Conservation (phyloP, 805 yeast species). For the Starmera dryadoides region DNA sequence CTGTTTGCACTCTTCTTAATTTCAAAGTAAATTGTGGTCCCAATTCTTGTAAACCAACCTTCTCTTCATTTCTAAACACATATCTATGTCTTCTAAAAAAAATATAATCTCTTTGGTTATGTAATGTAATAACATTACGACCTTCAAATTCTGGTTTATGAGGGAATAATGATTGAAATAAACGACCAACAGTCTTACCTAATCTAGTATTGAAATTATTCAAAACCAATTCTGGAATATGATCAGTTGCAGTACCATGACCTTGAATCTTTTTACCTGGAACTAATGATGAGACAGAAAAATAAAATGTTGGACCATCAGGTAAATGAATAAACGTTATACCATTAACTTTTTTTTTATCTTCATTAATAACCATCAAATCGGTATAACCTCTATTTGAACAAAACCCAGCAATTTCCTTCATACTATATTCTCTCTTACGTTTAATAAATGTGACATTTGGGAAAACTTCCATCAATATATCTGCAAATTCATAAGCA, state of each 20-base stretch:
- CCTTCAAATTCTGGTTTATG: slow-evolving; percentile 92
- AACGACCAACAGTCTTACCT: slow-evolving; percentile 88
- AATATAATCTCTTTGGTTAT: slow-evolving; percentile 92
- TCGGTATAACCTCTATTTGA: slow-evolving; percentile 82
- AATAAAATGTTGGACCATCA: slow-evolving; percentile 91
- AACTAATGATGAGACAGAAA: slow-evolving; percentile 69
- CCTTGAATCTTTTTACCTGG: slow-evolving; percentile 74
- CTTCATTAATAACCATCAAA: slow-evolving; percentile 85
- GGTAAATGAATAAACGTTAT: slow-evolving; percentile 91
- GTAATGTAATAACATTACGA: slow-evolving; percentile 90
- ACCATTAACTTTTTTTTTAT: slow-evolving; percentile 87
- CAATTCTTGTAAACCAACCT: slow-evolving; percentile 89
- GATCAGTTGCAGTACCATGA: slow-evolving; percentile 87
- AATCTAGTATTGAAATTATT: slow-evolving; percentile 90
- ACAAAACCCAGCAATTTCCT: slow-evolving; percentile 82
- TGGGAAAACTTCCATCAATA: slow-evolving; percentile 78
- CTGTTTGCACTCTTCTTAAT: slow-evolving; percentile 83
- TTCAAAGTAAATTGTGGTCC: slow-evolving; percentile 96
- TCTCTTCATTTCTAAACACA: slow-evolving; percentile 80
- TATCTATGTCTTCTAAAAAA: slow-evolving; percentile 95
- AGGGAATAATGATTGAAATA: slow-evolving; percentile 90
- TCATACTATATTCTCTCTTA: slow-evolving; percentile 74
- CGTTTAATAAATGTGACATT: slow-evolving; percentile 82
- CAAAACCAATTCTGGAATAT: slow-evolving; percentile 84
- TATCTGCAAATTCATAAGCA: slow-evolving; percentile 87